Evolutionary conservation across 257 asterid genomes (phyloP).

Genomic region (Orobanche coerulescens): DNA sequence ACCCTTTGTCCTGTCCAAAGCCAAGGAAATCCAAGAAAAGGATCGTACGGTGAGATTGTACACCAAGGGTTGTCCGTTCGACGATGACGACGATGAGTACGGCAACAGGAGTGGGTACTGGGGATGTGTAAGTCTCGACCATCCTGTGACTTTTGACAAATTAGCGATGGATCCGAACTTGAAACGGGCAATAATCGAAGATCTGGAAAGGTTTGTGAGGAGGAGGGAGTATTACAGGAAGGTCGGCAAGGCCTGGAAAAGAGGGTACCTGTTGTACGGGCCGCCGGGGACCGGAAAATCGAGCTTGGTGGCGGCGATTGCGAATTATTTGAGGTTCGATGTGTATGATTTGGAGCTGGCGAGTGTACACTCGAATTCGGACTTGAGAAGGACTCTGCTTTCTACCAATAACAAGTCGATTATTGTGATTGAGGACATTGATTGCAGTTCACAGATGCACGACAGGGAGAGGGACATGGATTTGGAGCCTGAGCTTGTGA

Average conservation of each 20-base stretch:
- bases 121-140: conserved; percentile 49
- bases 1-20: conserved; percentile 44
- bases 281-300: conserved; percentile 73
- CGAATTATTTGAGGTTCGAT: conserved; percentile 53
- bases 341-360: conserved; percentile 53
- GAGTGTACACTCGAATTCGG: conserved; percentile 34
- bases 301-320: conserved; percentile 57
- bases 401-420: conserved; percentile 47
- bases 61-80: conserved; percentile 47
- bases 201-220: conserved; percentile 47
- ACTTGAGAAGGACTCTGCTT: conserved; percentile 45
- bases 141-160: conserved; percentile 55
- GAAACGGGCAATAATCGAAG: conserved; percentile 31
- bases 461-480: conserved; percentile 24
- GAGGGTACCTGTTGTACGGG: conserved; percentile 57
- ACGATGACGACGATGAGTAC: conserved; percentile 37
- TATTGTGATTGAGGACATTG: conserved; percentile 61
- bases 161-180: conserved; percentile 40
- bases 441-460: conserved; percentile 42
- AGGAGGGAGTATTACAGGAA: conserved; percentile 51
- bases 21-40: conserved; percentile 39
- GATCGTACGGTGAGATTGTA: conserved; percentile 53
- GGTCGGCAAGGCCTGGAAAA: conserved; percentile 67
- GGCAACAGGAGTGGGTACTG: conserved; percentile 44
- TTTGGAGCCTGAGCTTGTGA: background rate